Base-by-base conservation (phyloP, 805 yeast genomes). In the Candida argentea region DNA sequence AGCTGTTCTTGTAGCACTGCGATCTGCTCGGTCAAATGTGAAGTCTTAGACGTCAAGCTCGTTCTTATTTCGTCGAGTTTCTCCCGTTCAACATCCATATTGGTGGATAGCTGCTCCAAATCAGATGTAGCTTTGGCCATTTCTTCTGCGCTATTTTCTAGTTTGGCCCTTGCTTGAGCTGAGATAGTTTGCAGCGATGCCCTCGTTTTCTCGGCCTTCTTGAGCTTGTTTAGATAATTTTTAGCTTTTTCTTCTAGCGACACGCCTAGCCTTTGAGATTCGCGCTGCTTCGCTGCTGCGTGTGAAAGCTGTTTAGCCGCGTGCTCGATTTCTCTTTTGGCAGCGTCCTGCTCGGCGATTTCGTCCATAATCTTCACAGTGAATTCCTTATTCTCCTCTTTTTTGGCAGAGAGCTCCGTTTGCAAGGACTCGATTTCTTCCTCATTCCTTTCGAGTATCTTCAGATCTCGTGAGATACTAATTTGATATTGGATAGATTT, bases 181-280 rank as follows among this genome's bases (percentile, higher is more conserved):
- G 73, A 42, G 0, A 67, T 51, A 18, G 60, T 60, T 8, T 57
- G 58, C 27, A 78, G 70, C 3, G 63, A 43, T 11, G 62, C 62
- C 23, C 75, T 57, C 1, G 67, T 50, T 41, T 79, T 81, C 29
- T 61, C 65, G 2, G 73, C 58, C 41, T 80, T 82, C 39, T 67
- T 70, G 24, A 61, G 62, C 42, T 79, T 81, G 19, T 57, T 61
- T 18, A 56, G 65, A 24, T 75, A 50, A 47, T 80, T 83, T 51
- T 81, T 85, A 29, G 67, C 55, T 50, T 75, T 79, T 52, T 89
- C 96, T 39, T 84, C 87, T 30, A 72, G 52, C 4, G 87, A 67
- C 8, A 83, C 84, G 30, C 65, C 71, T 11, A 68, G 70, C 29
- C 74, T 68, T 33, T 51, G 52, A 9, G 50, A 25, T 6, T 49